phyloP scores from a whole-genome alignment of 2,329 filamentous ascomycete species.

The Xylaria sp. region DNA sequence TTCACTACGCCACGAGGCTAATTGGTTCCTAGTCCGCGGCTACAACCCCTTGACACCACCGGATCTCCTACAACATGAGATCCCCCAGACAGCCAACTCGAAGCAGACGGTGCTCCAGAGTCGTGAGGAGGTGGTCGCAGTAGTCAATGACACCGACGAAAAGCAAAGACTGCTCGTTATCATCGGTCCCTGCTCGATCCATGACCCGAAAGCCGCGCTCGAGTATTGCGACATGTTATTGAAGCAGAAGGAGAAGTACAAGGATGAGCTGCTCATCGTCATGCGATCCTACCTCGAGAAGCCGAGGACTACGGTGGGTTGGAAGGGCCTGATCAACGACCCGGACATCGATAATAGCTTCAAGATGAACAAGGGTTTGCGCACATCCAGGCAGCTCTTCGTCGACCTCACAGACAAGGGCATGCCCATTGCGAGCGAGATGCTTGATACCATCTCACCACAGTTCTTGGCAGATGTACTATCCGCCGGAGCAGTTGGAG shows the following conservation, averaged over 20 bases:
- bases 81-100: constrained; percentile 62
- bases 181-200: constrained; percentile 94
- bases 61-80: constrained; percentile 93
- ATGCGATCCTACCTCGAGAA: constrained; percentile 99
- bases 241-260: constrained; percentile 82
- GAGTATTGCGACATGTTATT: constrained; percentile 89
- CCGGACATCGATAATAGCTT: constrained; percentile 98
- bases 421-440: constrained; percentile 96
- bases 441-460: constrained; percentile 97
- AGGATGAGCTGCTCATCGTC: constrained; percentile 87
- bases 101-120: constrained; percentile 63
- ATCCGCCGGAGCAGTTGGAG: constrained; percentile 89
- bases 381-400: constrained; percentile 85
- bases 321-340: constrained; percentile 99
- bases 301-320: constrained; percentile 94
- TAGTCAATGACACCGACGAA: constrained; percentile 68
- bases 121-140: constrained; percentile 66
- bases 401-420: constrained; percentile 88
- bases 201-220: constrained; percentile 87
- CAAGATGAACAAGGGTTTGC: constrained; percentile 97
- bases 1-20: constrained; percentile 3
- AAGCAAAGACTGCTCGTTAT: constrained; percentile 70
- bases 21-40: constrained; percentile 65
- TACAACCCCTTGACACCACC: constrained; percentile 93
- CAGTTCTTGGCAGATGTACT: constrained; percentile 94